A percentile compares a stretch with the other conserved stretches of the same genome.
Conservation (phyloP, 306 rosid species). For the Acacia acuminata region DNA sequence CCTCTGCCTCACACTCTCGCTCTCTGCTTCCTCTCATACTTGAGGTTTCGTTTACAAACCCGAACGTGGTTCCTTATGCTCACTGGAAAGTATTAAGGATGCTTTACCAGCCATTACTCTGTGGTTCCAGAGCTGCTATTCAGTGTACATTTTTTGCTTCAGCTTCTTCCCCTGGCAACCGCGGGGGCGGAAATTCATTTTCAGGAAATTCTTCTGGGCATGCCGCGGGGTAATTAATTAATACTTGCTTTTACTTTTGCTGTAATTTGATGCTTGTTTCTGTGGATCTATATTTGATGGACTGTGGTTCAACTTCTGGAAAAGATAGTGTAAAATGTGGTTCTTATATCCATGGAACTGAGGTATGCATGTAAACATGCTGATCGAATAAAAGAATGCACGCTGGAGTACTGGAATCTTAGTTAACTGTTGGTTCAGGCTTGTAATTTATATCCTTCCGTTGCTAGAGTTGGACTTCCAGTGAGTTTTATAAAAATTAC, state of each 20-base stretch:
- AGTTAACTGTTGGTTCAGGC: background rate
- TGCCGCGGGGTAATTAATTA: slow-evolving; percentile 48
- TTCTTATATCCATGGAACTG: background rate
- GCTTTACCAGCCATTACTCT: slow-evolving; percentile 60
- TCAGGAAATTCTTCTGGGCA: slow-evolving; percentile 37
- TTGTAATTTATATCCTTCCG: slow-evolving; percentile 1
- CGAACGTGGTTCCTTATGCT: background rate
- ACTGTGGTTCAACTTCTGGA: slow-evolving; percentile 1
- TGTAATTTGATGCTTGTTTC: background rate
- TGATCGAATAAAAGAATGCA: background rate
- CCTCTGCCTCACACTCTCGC: background rate
- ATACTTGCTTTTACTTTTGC: background rate
- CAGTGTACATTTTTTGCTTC: slow-evolving; percentile 43
- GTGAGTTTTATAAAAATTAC: background rate
- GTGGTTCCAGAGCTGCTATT: slow-evolving; percentile 41
- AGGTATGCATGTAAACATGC: background rate
- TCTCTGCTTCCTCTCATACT: background rate
- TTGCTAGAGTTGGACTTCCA: background rate
- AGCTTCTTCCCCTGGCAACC: slow-evolving; percentile 8
- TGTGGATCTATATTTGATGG: background rate
- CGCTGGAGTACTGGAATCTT: background rate
- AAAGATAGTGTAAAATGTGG: background rate
- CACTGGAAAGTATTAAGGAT: slow-evolving; percentile 32
- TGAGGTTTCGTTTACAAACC: background rate
- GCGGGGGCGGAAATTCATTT: slow-evolving; percentile 22